These are phyloP conservation scores for Monosporascus ibericus DNA, from an alignment of 2,329 filamentous ascomycete species.

Conservation along the genomic window DNA sequence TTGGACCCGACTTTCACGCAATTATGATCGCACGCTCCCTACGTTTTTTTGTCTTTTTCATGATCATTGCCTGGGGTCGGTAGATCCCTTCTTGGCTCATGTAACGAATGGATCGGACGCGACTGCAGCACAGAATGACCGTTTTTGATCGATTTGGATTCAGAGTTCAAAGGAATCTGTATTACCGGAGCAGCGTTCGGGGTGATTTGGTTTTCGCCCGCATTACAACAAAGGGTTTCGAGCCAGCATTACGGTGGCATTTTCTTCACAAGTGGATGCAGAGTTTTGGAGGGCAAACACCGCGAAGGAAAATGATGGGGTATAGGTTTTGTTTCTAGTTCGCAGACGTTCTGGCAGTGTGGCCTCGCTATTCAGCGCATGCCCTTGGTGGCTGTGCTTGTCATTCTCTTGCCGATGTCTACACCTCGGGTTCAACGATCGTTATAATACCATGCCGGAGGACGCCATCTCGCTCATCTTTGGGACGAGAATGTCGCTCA, in stretches of 20 bases:
- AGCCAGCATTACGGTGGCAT: not conserved
- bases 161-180: constrained; percentile 10
- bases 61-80: constrained; percentile 18
- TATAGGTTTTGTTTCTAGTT: not conserved
- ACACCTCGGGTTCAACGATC: not conserved
- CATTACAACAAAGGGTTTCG: constrained; percentile 9
- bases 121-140: constrained; percentile 20
- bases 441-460: too few relatives aligned
- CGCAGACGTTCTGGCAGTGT: not conserved
- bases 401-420: not conserved
- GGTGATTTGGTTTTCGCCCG: constrained; percentile 12
- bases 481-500: not conserved
- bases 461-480: too few relatives aligned
- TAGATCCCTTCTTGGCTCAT: constrained; percentile 22
- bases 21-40: constrained; percentile 25
- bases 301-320: not conserved
- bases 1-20: constrained; percentile 14
- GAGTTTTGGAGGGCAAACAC: not conserved
- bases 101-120: constrained; percentile 19
- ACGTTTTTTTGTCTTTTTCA: constrained; percentile 23
- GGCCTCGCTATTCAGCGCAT: not conserved
- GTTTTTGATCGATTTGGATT: constrained; percentile 21
- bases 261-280: not conserved
- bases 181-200: constrained; percentile 8
- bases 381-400: not conserved